A percentile compares a stretch with the other conserved stretches of the same genome.
Conservation (phyloP, 2,329 filamentous ascomycete genomes). For the Alternaria longipes region DNA sequence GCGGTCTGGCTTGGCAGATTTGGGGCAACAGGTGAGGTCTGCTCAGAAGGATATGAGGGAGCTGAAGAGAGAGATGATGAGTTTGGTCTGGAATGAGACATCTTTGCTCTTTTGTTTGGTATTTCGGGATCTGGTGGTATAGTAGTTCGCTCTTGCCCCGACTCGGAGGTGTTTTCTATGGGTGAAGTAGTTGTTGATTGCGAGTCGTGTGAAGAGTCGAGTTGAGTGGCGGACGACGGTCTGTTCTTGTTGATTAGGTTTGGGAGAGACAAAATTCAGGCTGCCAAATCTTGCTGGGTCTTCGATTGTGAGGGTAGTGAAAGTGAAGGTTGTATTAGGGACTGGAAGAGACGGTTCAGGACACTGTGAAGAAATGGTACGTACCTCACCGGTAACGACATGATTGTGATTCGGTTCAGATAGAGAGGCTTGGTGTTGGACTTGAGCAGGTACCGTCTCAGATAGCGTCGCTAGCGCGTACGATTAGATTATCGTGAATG, state of each 20-base stretch:
- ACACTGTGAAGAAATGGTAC: conserved; percentile 15
- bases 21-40: neutral
- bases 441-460: neutral
- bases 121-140: conserved; percentile 9
- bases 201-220: neutral
- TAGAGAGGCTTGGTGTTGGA: neutral
- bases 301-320: conserved; percentile 6
- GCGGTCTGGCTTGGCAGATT: conserved; percentile 1
- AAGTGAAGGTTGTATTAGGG: neutral
- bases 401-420: conserved; percentile 9
- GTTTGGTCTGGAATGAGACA: conserved; percentile 11
- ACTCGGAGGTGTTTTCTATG: neutral
- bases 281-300: neutral
- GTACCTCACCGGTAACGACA: conserved; percentile 42
- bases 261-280: neutral
- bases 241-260: conserved; percentile 10
- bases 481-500: neutral
- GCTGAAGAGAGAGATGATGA: conserved; percentile 26
- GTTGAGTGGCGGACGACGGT: conserved; percentile 9
- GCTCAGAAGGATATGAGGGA: conserved; percentile 7
- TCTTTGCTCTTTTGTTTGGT: conserved; percentile 13
- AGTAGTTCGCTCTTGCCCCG: neutral
- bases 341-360: neutral
- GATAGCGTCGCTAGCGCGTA: neutral
- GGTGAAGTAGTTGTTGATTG: neutral